These are phyloP conservation scores for Spergularia bocconei DNA, from an alignment of 148 eudicot genomes.

Conservation along the genomic window DNA sequence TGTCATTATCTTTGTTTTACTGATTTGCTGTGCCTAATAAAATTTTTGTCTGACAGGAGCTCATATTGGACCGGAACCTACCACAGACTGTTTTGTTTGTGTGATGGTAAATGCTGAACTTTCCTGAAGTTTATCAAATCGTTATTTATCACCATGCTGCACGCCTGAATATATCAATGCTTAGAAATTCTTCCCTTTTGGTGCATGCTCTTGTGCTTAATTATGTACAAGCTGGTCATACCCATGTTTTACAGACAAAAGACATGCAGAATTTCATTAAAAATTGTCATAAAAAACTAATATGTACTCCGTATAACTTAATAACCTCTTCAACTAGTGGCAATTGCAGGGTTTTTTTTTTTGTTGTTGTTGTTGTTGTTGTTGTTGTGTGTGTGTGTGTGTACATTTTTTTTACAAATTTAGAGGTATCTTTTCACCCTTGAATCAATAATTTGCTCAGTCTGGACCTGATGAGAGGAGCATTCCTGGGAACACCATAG, in stretches of 20 bases:
- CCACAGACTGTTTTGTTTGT: conserved; percentile 90
- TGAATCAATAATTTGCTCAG: conserved; percentile 28
- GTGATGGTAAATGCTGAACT: conserved; percentile 64
- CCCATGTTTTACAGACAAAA: too few relatives aligned
- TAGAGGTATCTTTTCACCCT: background rate
- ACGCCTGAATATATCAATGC: background rate
- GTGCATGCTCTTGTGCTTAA: background rate
- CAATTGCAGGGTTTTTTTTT: too few relatives aligned
- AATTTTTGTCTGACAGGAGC: conserved; percentile 53
- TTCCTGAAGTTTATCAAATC: background rate
- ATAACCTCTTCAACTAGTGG: background rate
- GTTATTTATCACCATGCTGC: background rate
- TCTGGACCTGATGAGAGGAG: conserved; percentile 93
- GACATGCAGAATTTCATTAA: background rate
- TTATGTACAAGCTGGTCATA: background rate
- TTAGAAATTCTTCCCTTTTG: background rate
- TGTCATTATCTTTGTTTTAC: background rate
- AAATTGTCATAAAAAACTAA: background rate
- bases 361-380: too few relatives aligned
- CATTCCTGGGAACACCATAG: conserved; percentile 87
- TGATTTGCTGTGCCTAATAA: background rate
- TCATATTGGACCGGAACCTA: conserved; percentile 99
- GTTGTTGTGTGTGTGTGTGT: background rate
- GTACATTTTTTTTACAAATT: background rate
- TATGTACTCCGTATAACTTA: too few relatives aligned